phyloP scores from a whole-genome alignment of 106 monocot genomes.

The Apostasia ramifera region DNA sequence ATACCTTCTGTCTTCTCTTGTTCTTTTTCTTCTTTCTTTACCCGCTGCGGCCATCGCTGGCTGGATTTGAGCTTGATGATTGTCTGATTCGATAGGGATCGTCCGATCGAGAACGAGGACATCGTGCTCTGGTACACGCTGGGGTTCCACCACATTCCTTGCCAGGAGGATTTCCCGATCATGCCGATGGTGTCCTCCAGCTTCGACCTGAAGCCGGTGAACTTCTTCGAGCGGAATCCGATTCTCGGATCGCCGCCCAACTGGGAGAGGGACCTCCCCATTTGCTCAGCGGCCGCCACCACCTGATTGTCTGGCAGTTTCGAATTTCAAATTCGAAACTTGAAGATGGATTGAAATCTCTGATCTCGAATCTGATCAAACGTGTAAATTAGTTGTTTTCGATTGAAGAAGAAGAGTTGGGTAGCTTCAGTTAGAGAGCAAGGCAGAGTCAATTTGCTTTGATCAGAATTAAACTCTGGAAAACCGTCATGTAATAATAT shows the following conservation, averaged over 20 bases:
- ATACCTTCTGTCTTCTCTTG: too few relatives aligned
- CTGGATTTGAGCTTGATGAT: neutral
- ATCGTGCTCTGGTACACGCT: constrained; percentile 78
- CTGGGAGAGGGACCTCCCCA: constrained; percentile 48
- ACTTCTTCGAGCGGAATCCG: constrained; percentile 89
- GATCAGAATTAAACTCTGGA: neutral
- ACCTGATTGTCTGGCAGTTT: neutral
- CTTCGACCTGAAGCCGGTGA: constrained; percentile 83
- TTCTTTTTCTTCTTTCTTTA: too few relatives aligned
- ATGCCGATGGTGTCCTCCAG: constrained; percentile 81
- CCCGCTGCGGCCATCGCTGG: too few relatives aligned
- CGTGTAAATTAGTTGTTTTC: neutral
- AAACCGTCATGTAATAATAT: neutral
- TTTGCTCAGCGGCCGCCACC: constrained; percentile 25
- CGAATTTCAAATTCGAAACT: neutral
- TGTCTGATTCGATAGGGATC: constrained; percentile 18
- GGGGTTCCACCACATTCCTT: constrained; percentile 64
- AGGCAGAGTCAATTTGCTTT: neutral
- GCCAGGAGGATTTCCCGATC: constrained; percentile 70
- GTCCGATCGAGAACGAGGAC: constrained; percentile 55
- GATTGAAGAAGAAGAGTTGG: neutral
- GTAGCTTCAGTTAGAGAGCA: neutral
- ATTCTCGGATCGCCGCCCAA: constrained; percentile 47
- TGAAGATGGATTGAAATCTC: neutral
- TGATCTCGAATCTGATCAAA: neutral